These are phyloP conservation scores for Phaeosphaeria sp. DNA, from an alignment of 2,329 filamentous ascomycete genomes.

Conservation along the genomic window DNA sequence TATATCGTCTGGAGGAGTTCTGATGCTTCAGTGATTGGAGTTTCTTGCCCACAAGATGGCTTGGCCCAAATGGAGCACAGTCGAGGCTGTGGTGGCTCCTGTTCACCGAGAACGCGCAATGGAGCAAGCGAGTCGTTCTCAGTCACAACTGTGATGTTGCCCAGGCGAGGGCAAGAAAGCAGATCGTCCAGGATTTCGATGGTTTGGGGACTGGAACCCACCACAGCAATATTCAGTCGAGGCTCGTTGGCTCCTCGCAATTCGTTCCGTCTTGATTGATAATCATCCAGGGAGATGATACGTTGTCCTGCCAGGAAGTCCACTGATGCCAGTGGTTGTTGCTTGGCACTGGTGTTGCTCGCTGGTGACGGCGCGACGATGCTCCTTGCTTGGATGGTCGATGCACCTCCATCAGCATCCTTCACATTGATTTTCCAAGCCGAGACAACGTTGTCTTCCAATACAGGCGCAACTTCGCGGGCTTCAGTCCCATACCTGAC, in stretches of 20 bases:
- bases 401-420: slow-evolving; percentile 30
- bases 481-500: slow-evolving; percentile 43
- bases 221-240: slow-evolving; percentile 37
- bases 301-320: slow-evolving; percentile 43
- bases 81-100: slow-evolving; percentile 34
- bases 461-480: slow-evolving; percentile 36
- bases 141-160: slow-evolving; percentile 45
- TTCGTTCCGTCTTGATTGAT: slow-evolving; percentile 38
- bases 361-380: slow-evolving; percentile 37
- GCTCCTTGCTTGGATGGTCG: slow-evolving; percentile 33
- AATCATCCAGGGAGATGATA: slow-evolving; percentile 43
- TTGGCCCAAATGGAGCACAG: slow-evolving; percentile 47
- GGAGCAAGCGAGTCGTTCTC: slow-evolving; percentile 41
- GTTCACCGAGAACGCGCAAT: slow-evolving; percentile 32
- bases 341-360: slow-evolving; percentile 14
- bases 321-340: slow-evolving; percentile 29
- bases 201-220: slow-evolving; percentile 37
- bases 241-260: slow-evolving; percentile 36
- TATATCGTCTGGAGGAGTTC: slow-evolving; percentile 45
- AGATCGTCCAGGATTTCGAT: slow-evolving; percentile 44
- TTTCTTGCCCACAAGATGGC: slow-evolving; percentile 27
- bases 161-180: slow-evolving; percentile 39
- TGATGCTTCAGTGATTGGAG: slow-evolving; percentile 28
- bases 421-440: slow-evolving; percentile 40
- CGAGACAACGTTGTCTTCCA: slow-evolving; percentile 20